Conservation (phyloP, 2,329 filamentous ascomycete genomes). For the Diplodia mutila region DNA sequence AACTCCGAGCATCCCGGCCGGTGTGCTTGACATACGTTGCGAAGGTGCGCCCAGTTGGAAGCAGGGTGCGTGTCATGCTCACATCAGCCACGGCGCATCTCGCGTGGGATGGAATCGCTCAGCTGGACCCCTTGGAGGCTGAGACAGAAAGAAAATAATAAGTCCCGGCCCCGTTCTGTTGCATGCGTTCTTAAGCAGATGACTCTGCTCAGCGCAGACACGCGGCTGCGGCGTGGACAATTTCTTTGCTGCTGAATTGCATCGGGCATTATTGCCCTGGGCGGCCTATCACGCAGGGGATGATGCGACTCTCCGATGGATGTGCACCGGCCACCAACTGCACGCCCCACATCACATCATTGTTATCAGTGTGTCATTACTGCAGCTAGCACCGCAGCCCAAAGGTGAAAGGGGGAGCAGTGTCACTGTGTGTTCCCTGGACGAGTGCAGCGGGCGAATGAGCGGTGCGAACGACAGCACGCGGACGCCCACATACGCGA, state of each 20-base stretch:
- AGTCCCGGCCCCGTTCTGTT: background rate
- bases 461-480: background rate
- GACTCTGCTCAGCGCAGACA: background rate
- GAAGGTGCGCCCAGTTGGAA: background rate
- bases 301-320: background rate
- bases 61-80: slow-evolving; percentile 10
- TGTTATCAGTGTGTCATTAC: background rate
- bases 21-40: background rate
- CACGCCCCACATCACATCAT: slow-evolving; percentile 4
- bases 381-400: background rate
- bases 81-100: slow-evolving; percentile 16
- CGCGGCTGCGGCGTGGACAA: background rate
- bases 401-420: background rate
- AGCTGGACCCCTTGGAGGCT: slow-evolving; percentile 4
- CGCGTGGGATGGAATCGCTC: slow-evolving; percentile 9
- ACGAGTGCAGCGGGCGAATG: background rate
- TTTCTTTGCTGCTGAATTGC: background rate
- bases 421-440: too few species aligned
- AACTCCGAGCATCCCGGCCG: background rate
- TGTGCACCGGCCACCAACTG: slow-evolving; percentile 11
- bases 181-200: slow-evolving; percentile 9
- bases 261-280: background rate
- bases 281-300: slow-evolving; percentile 1
- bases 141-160: background rate
- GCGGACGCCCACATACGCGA: background rate